phyloP scores from a whole-genome alignment of 139 green algal species.

The Tetratostichococcus sp. region DNA sequence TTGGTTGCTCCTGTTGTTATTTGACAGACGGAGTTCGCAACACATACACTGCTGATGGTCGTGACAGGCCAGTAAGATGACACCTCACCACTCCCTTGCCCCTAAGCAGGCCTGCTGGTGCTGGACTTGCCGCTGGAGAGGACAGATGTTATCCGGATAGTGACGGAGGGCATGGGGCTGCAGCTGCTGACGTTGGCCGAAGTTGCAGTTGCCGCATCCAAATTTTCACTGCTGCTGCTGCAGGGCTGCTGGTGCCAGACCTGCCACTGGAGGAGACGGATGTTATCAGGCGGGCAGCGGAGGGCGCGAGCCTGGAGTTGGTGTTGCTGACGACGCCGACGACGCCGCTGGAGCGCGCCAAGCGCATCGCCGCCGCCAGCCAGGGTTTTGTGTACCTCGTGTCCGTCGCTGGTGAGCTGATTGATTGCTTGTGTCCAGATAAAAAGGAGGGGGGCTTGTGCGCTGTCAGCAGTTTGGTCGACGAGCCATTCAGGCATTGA shows the following conservation, averaged over 20 bases:
- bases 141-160: too few species aligned
- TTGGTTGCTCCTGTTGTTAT: too few species aligned
- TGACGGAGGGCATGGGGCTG: too few species aligned
- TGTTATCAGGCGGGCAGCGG: conserved; percentile 59
- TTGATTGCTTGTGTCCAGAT: not conserved
- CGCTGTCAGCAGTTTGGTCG: not conserved
- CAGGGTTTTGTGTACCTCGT: conserved; percentile 99
- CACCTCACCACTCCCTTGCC: too few species aligned
- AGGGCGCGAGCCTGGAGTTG: conserved; percentile 79
- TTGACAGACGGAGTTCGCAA: too few species aligned
- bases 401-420: conserved; percentile 58
- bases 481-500: too few species aligned
- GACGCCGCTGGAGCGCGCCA: conserved; percentile 67
- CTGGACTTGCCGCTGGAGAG: too few species aligned
- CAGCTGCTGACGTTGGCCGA: too few species aligned
- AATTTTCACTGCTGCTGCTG: too few species aligned
- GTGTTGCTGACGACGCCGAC: conserved; percentile 92
- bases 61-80: not conserved
- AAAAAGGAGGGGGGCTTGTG: not conserved
- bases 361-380: conserved; percentile 73
- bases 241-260: conserved; percentile 87
- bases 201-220: too few species aligned
- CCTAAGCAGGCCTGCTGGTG: too few species aligned
- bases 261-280: conserved; percentile 95
- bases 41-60: too few species aligned